A percentile compares a stretch with the other conserved stretches of the same genome.
phyloP scores from a whole-genome alignment of 176 grass and related monocot species.

The Urochloa ruziziensis region DNA sequence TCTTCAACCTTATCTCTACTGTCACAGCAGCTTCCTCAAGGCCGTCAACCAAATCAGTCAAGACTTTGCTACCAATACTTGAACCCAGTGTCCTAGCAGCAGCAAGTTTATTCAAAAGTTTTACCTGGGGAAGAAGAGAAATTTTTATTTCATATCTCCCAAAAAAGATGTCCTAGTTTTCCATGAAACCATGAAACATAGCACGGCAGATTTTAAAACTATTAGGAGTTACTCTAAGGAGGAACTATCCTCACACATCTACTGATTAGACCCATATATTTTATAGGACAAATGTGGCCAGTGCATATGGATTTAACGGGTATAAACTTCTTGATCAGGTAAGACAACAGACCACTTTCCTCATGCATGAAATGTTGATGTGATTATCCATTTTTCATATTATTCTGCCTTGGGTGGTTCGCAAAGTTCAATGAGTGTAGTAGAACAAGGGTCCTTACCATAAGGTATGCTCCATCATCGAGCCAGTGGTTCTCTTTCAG shows the following conservation, averaged over 20 bases:
- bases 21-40: constrained; percentile 78
- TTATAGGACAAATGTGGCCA: background rate
- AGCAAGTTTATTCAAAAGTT: constrained; percentile 97
- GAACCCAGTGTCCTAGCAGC: constrained; percentile 61
- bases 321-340: constrained; percentile 9
- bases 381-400: background rate
- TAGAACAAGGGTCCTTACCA: constrained; percentile 53
- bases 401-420: background rate
- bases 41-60: constrained; percentile 84
- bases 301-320: background rate
- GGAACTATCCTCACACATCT: background rate
- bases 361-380: background rate
- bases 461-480: constrained; percentile 96
- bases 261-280: background rate
- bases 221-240: too few relatives aligned
- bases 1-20: constrained; percentile 85
- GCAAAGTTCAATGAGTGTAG: constrained; percentile 15
- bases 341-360: background rate
- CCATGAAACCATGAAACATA: constrained; percentile 21
- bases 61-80: constrained; percentile 59
- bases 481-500: constrained; percentile 97
- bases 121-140: constrained; percentile 53
- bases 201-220: background rate
- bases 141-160: background rate
- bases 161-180: background rate